phyloP scores from a whole-genome alignment of 495 filamentous ascomycete genomes.

The Aspergillus conjunctus region DNA sequence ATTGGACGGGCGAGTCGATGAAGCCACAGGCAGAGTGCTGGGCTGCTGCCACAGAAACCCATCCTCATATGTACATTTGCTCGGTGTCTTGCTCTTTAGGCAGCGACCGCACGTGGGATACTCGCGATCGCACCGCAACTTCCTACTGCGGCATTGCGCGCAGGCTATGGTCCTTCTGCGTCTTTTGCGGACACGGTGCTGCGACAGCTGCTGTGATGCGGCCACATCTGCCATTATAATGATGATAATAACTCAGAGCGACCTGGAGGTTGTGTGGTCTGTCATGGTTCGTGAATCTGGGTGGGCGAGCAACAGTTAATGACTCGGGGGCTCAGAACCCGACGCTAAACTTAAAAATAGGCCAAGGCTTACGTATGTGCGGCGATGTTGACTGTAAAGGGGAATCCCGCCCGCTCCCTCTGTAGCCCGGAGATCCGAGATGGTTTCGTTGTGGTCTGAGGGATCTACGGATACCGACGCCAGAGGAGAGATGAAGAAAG shows the following conservation, averaged over 20 bases:
- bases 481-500: too few species aligned
- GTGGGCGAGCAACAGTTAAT: neutral
- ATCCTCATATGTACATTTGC: slow-evolving; percentile 49
- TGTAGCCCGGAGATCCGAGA: neutral
- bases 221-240: slow-evolving; percentile 13
- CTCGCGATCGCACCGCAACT: slow-evolving; percentile 69
- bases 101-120: slow-evolving; percentile 68
- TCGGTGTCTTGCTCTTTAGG: slow-evolving; percentile 49
- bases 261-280: neutral
- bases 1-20: slow-evolving; percentile 31
- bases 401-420: slow-evolving; percentile 12
- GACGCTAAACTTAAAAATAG: neutral
- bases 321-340: neutral
- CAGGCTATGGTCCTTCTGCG: slow-evolving; percentile 47
- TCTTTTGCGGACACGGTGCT: slow-evolving; percentile 43
- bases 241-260: neutral
- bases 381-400: slow-evolving; percentile 12
- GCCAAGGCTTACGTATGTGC: slow-evolving; percentile 10
- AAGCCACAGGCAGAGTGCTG: slow-evolving; percentile 33
- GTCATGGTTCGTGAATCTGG: neutral
- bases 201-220: slow-evolving; percentile 2
- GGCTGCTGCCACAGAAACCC: slow-evolving; percentile 53
- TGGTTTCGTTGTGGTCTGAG: neutral
- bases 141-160: slow-evolving; percentile 62
- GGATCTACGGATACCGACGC: too few species aligned